Base-by-base conservation (phyloP, 108 stramenopile species). In the Aurantiochytrium sp. region DNA sequence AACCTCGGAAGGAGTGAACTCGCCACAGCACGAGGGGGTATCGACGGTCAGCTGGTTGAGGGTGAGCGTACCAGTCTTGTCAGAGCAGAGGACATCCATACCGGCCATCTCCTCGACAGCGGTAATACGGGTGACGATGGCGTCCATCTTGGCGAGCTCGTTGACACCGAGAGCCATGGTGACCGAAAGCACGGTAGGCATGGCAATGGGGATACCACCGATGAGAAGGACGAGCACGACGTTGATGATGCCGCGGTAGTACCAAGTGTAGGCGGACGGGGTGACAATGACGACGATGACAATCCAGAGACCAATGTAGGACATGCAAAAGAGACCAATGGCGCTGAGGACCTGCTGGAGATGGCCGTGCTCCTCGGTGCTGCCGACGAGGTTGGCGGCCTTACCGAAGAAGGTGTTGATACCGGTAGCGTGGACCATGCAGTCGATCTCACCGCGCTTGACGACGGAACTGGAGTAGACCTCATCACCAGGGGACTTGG, bases 51-150 rank as follows among this genome's bases (percentile, higher is more conserved):
- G 95, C 55, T 95, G 91, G 12, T 96, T 96, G 43, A 95, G 95
- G 29, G 96, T 97, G 47, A 97, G 88, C 28, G 97, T 97, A 72
- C 97, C 97, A 14, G 97, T 97, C 92, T 97, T 96, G 91, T 96
- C 95, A 83, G 91, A 93, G 89, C 96, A 96, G 59, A 97, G 88
- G 58, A 97, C 94, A 44, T 90, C 91, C 96, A 95, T 95, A 19
- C 92, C 91, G 58, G 96, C 96, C 90, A 96, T 96, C 89, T 97
- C 97, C 91, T 97, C 95, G 10, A 97, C 88, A 21, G 97, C 96
- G 19, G 96, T 95, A 72, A 95, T 92, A 42, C 90, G 91, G 19
- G 97, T 96, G 12, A 97, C 97, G 89, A 97, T 94, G 69, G 96
- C 97, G 76, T 94, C 60, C 76, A 95, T 93, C 87, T 92, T 94